Evolutionary conservation across 179 eudicot genomes (phyloP), one percentile per base, ranked within the genome.

Genomic region (Heliamphora ciliata): DNA sequence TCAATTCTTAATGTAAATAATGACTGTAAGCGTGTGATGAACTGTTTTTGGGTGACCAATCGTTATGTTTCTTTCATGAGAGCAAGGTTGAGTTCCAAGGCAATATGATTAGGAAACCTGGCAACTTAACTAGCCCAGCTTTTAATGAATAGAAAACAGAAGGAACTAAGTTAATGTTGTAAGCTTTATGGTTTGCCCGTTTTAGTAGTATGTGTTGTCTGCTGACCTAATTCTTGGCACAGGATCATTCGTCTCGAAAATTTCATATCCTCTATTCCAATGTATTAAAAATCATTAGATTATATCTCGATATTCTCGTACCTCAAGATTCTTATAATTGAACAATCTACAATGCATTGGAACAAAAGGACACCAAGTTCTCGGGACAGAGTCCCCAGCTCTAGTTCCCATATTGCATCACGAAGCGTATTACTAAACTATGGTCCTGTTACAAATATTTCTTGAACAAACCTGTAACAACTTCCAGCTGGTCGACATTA

Each of bases 401-500:
- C 15, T 63, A 5, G 70, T 80, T 71, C 69, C 24, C 78, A 55
- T 18, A 21, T 55, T 74, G 15, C 17, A 11, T 74, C 3, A 54
- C 55, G 78, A 50, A 31, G 51, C 59, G 52, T 56, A 55, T 24
- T 11, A 77, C 69, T 56, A 79, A 2, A 68, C 21, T 24, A n/a
- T 63, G 50, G 63, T 15, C 64, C 21, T 81, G 3, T 24, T 31
- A 13, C 46, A 48, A 56, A 44, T 59, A 31, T 76, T 68, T 58
- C 54, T 73, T 81, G 50, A 9, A 87, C 92, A 58, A 52, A 94
- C 97, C 97, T 90, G 97, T 94, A 75, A 94, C 92, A 79, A 94
- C 95, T 66, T 93, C 93, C 56, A 94, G 88, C 82, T 90, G 91
- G 48, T 85, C 87, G 81, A 94, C 96, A 84, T 94, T 94, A 81